phyloP scores from a whole-genome alignment of 441 rosid genomes.

The Gossypium schwendimanii region DNA sequence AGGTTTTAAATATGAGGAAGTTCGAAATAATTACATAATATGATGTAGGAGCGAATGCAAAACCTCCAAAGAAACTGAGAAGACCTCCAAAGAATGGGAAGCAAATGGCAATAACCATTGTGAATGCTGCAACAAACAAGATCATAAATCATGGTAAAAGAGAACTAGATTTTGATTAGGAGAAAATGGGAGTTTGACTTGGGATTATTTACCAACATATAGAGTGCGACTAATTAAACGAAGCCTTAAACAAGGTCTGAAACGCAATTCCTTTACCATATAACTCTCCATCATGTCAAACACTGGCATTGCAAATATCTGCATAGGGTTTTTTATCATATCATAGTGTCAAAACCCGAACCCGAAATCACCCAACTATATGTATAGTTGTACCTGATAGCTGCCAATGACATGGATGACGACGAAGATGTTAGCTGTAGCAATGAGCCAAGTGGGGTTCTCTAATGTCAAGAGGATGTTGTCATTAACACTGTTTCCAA shows the following conservation, averaged over 20 bases:
- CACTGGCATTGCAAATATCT: slow-evolving; percentile 68
- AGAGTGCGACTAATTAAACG: slow-evolving; percentile 48
- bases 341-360: not conserved
- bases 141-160: not conserved
- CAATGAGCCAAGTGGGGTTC: slow-evolving; percentile 67
- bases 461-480: slow-evolving; percentile 54
- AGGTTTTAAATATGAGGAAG: not conserved
- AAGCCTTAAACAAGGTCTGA: slow-evolving; percentile 41
- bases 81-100: slow-evolving; percentile 76
- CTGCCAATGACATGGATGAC: slow-evolving; percentile 79
- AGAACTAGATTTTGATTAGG: not conserved
- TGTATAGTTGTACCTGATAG: slow-evolving; percentile 48
- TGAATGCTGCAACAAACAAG: slow-evolving; percentile 40
- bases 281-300: slow-evolving; percentile 79
- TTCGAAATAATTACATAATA: slow-evolving; percentile 43
- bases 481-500: slow-evolving; percentile 58
- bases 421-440: slow-evolving; percentile 61
- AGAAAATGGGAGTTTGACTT: not conserved
- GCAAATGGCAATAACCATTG: slow-evolving; percentile 58
- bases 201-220: slow-evolving; percentile 52
- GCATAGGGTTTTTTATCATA: not conserved
- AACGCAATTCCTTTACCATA: slow-evolving; percentile 44
- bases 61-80: slow-evolving; percentile 83
- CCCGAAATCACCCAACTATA: not conserved
- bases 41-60: slow-evolving; percentile 78